Evolutionary conservation across 257 asterid genomes (phyloP), one percentile per base, ranked within the genome.

Genomic region (Orobanche coerulescens): DNA sequence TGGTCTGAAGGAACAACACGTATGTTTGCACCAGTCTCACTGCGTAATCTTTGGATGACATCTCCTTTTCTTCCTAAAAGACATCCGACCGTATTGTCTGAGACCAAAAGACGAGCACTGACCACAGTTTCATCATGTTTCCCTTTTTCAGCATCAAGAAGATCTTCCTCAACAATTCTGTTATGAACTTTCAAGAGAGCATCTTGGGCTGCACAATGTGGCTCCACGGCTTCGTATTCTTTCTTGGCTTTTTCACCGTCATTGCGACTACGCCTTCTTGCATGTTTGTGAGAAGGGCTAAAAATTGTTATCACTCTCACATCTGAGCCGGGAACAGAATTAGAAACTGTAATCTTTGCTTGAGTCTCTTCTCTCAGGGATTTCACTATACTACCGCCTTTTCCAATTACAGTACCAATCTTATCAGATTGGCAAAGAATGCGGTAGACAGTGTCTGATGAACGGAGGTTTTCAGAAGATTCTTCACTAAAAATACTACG

Each of bases 391-490:
- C 43, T 77, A 62, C 96, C 95, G 58, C 95, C 96, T 75, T 85
- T 88, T 26, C 96, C 96, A 73, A 85, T 83, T 16, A 85, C 90
- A 68, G 90, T 82, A 52, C 96, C 96, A 69, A 88, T 76, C 75
- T 76, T 88, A 65, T 61, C 74, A 60, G 90, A 81, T 60, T 76
- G 84, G 71, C 94, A 85, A 55, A 85, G 82, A 70, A 88, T 81
- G 19, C 81, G 76, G 53, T 83, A 85, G 46, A 73, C 70, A 46
- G 91, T 86, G 28, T 80, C 94, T 16, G 88, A 71, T 22, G 65
- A 48, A 52, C 65, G 81, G 42, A 75, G 66, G 62, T 61, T 71
- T 71, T 77, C 88, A 37, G 75, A 55, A 64, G 74, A 71, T 28
- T 66, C 68, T 62, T 73, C 85, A 61, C 26, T 72, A 25, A 61